Percentiles rank a stretch among this genome's conserved stretches.
These are phyloP conservation scores for Rhodotorula sp. DNA, from an alignment of 1,284 basidiomycete genomes.

Conservation along the genomic window DNA sequence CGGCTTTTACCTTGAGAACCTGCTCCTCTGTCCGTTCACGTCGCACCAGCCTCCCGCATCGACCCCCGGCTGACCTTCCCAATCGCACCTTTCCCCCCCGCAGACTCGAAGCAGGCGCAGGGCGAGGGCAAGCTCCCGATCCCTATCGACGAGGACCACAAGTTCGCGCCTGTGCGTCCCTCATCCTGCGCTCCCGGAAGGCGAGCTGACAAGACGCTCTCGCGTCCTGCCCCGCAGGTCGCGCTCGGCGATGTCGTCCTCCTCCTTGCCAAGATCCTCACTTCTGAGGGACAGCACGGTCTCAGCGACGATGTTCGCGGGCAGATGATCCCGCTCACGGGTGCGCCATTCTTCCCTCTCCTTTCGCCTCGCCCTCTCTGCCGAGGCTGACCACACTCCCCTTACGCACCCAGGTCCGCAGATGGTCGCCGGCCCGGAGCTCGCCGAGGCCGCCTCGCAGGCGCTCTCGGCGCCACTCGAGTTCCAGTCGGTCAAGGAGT, in stretches of 20 bases:
- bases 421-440: slow-evolving; percentile 32
- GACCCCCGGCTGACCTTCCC: not conserved
- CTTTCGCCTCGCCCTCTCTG: not conserved
- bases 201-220: not conserved
- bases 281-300: slow-evolving; percentile 31
- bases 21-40: slow-evolving; percentile 21
- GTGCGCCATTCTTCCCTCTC: not conserved
- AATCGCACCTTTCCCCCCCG: not conserved
- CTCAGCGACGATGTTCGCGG: slow-evolving; percentile 34
- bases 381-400: not conserved
- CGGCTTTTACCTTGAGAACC: slow-evolving; percentile 42
- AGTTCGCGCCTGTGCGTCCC: slow-evolving; percentile 32
- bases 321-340: slow-evolving; percentile 36
- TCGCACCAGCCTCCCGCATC: too few relatives aligned
- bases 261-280: slow-evolving; percentile 29
- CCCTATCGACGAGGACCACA: slow-evolving; percentile 39
- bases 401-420: not conserved
- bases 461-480: slow-evolving; percentile 25
- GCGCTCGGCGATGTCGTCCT: slow-evolving; percentile 35
- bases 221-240: not conserved
- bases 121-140: slow-evolving; percentile 37
- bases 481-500: slow-evolving; percentile 10
- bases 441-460: slow-evolving; percentile 38
- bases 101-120: slow-evolving; percentile 33
- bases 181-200: not conserved